These are phyloP conservation scores for Candida sp. DNA, from an alignment of 1,139 yeast genomes.

Conservation along the genomic window DNA sequence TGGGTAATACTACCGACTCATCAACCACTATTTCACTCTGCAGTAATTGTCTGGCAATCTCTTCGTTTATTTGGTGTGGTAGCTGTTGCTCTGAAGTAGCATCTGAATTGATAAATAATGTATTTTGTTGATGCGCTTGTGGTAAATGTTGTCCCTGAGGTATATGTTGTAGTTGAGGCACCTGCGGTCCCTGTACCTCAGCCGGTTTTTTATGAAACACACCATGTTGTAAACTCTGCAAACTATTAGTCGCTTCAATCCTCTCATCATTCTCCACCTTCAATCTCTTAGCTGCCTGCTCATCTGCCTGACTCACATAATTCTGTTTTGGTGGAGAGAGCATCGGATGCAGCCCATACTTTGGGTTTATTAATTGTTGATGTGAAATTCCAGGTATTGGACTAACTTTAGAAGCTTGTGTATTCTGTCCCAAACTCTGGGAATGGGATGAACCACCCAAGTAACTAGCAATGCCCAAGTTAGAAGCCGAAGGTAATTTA, in stretches of 20 bases:
- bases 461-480: slow-evolving; percentile 17
- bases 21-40: background rate
- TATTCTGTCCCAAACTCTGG: slow-evolving; percentile 1
- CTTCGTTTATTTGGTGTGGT: slow-evolving; percentile 1
- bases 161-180: slow-evolving; percentile 4
- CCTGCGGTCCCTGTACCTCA: slow-evolving; percentile 1
- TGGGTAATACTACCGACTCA: background rate
- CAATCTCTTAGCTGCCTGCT: background rate
- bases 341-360: background rate
- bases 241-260: slow-evolving; percentile 1
- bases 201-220: background rate
- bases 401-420: slow-evolving; percentile 3
- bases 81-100: background rate
- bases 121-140: background rate
- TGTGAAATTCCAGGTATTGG: slow-evolving; percentile 3
- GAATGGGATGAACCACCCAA: slow-evolving; percentile 8
- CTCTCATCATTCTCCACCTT: background rate
- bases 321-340: background rate
- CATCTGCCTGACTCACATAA: background rate
- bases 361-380: background rate
- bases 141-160: slow-evolving; percentile 8
- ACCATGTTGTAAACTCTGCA: background rate
- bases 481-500: slow-evolving; percentile 16
- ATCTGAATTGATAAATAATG: background rate
- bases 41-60: background rate